These are phyloP conservation scores for Senna tora DNA, from an alignment of 306 rosid genomes.

Conservation along the genomic window DNA sequence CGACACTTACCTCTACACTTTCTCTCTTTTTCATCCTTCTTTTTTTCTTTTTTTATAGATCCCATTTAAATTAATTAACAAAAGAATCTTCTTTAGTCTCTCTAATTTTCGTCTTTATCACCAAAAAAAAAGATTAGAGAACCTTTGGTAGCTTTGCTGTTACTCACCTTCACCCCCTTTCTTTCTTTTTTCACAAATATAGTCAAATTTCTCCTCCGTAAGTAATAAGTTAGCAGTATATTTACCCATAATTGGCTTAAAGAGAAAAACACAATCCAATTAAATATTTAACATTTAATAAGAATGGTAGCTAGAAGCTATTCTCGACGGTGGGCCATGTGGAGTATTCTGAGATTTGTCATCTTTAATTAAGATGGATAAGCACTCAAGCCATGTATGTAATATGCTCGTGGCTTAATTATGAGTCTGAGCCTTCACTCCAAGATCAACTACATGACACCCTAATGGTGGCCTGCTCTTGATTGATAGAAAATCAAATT, in stretches of 20 bases:
- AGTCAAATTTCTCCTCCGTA: slow-evolving; percentile 10
- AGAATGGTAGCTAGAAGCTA: slow-evolving; percentile 37
- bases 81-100: slow-evolving; percentile 31
- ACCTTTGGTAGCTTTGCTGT: background rate
- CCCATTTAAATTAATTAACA: background rate
- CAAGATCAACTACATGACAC: slow-evolving; percentile 42
- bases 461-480: slow-evolving; percentile 38
- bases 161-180: background rate
- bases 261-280: background rate
- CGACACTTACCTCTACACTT: slow-evolving; percentile 20
- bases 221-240: slow-evolving; percentile 29
- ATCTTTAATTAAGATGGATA: slow-evolving; percentile 46
- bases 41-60: background rate
- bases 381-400: slow-evolving; percentile 32
- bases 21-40: background rate
- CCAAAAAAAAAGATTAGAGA: background rate
- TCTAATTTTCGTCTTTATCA: background rate
- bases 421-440: slow-evolving; percentile 35
- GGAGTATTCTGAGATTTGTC: slow-evolving; percentile 42
- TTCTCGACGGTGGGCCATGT: slow-evolving; percentile 36
- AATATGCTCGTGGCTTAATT: slow-evolving; percentile 18
- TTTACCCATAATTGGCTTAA: background rate
- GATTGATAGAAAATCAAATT: slow-evolving; percentile 23
- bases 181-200: background rate
- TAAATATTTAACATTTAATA: slow-evolving; percentile 1